Percentiles rank a stretch among this genome's conserved stretches.
Conservation (phyloP, 2,329 filamentous ascomycete genomes). For the Xylariales sp. region DNA sequence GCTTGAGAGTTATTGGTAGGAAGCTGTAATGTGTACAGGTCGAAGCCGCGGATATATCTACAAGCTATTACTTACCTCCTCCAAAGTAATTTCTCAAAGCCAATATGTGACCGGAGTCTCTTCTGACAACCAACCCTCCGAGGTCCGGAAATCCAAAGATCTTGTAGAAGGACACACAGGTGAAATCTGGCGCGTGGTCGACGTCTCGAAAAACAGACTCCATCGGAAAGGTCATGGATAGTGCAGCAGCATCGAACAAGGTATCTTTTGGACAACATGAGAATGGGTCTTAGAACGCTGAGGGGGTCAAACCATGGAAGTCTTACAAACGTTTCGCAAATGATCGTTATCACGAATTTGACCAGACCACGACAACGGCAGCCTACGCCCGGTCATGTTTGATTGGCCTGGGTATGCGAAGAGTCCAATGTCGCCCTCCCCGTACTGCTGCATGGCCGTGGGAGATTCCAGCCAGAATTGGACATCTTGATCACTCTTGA, state of each 20-base stretch:
- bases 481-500: constrained; percentile 50
- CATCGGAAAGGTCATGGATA: constrained; percentile 58
- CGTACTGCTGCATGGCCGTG: constrained; percentile 16
- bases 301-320: not conserved
- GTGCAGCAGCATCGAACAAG: constrained; percentile 59
- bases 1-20: not conserved
- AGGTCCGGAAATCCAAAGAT: constrained; percentile 65
- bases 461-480: constrained; percentile 35
- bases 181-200: constrained; percentile 53
- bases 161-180: constrained; percentile 59
- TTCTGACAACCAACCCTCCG: constrained; percentile 55
- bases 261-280: constrained; percentile 29
- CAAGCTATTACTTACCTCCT: constrained; percentile 35
- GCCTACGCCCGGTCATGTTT: constrained; percentile 62
- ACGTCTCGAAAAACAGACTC: constrained; percentile 44
- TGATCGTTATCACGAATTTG: constrained; percentile 25
- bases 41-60: too few species aligned
- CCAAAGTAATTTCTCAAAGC: constrained; percentile 59
- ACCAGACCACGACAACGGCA: constrained; percentile 54
- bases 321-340: constrained; percentile 29
- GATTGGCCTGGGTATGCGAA: constrained; percentile 68
- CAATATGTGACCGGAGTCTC: constrained; percentile 49
- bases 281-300: not conserved
- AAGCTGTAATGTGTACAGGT: too few species aligned
- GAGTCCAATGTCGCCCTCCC: constrained; percentile 30